Evolutionary conservation across 2,329 filamentous ascomycete genomes (phyloP), one percentile per base, ranked within the genome.

Genomic region (Ascochyta lentis): DNA sequence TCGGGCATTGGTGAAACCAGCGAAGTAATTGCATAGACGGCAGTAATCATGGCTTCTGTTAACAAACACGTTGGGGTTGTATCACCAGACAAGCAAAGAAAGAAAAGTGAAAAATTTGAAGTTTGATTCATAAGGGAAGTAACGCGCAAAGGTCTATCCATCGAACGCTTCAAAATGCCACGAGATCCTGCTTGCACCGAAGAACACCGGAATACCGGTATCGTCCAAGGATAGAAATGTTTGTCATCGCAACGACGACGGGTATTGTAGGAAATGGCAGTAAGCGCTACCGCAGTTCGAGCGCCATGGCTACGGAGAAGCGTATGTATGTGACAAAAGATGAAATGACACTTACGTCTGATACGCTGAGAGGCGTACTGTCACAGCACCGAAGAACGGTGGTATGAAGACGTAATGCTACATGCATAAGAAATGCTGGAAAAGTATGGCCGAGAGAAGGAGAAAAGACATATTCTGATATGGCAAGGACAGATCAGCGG

Each of bases 261-360:
- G 37, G 24, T 38, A 43, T 43, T 19, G 3, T 27, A 10, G 45
- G 12, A 29, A 29, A 37, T 15, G 16, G 26, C 26, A 33, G 31
- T 33, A 47, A 47, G 6, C 24, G 50, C 37, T 38, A 7, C 6
- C 47, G 10, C 4, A 13, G 3, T 6, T 23, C 31, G 33, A 19
- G 23, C 16, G 37, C 45, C 38, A 13, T 38, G 24, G 38, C 38
- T 48, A 7, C 15, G 13, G 13, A 9, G 10, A 42, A 53, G 43
- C 37, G 31, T 19, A 26, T 48, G 39, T 26, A 48, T 38, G 43
- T 38, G 50, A 27, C 16, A 48, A 44, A 26, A 48, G 3, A 48
- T 43, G 16, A 22, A 27, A 39, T 13, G 49, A 35, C 26, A 44
- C 38, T 34, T 10, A 27, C 51, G 45, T 40, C 53, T 48, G 39